Percentiles rank a stretch among this genome's conserved stretches.
Evolutionary conservation across 495 filamentous ascomycete genomes (phyloP).

Genomic region (Penicillium argentinense): DNA sequence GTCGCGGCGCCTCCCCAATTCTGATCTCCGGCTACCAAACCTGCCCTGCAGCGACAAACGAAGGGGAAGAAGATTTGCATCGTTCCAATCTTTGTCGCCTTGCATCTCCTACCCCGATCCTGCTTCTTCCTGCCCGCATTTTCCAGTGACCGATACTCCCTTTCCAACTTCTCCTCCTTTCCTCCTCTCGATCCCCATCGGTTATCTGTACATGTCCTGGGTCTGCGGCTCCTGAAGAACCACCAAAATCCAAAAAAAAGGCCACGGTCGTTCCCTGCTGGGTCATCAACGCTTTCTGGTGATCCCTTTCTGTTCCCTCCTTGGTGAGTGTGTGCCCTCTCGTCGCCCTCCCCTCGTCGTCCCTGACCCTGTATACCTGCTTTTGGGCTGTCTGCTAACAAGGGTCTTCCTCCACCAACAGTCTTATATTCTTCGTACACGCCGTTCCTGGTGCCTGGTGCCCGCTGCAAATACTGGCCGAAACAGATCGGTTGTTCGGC

Average conservation of each 20-base stretch:
- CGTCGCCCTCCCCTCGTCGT: neutral
- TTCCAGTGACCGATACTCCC: too few species aligned
- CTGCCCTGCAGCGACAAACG: conserved; percentile 32
- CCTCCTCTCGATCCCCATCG: conserved; percentile 6
- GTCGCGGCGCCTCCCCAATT: conserved; percentile 34
- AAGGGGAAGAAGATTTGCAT: conserved; percentile 31
- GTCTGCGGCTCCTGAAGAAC: conserved; percentile 21
- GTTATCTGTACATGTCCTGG: conserved; percentile 40
- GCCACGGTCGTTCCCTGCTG: neutral
- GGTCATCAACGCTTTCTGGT: conserved; percentile 10
- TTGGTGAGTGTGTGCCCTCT: conserved; percentile 25
- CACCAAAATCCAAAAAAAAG: conserved; percentile 19
- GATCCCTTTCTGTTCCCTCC: conserved; percentile 24
- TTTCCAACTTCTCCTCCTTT: conserved; percentile 22
- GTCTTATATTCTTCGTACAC: conserved; percentile 34
- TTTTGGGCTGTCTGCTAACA: conserved; percentile 16
- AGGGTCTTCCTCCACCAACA: conserved; percentile 6
- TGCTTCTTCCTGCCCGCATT: conserved; percentile 28
- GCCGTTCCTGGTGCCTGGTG: conserved; percentile 35
- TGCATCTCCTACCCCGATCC: conserved; percentile 31
- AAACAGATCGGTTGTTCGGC: conserved; percentile 10
- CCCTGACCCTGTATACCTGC: neutral
- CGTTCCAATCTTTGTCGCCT: conserved; percentile 38
- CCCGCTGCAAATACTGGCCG: conserved; percentile 29
- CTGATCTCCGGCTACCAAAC: conserved; percentile 31